Conservation (phyloP, 2,329 filamentous ascomycete genomes). For the Calonectria crousiana region DNA sequence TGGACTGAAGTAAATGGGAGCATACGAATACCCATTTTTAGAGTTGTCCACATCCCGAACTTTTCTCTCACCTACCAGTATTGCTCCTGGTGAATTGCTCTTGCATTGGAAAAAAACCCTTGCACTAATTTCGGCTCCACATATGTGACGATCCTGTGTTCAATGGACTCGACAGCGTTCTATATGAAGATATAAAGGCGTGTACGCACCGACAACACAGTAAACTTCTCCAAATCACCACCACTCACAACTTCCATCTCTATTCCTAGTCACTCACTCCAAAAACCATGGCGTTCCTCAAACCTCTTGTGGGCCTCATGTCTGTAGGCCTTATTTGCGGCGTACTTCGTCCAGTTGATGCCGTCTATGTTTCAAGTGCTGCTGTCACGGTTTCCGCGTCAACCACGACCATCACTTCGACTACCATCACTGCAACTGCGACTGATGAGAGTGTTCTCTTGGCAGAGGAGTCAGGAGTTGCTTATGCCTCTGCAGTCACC, state of each 20-base stretch:
- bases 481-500: constrained; percentile 9
- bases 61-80: background rate
- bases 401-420: constrained; percentile 18
- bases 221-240: background rate
- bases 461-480: constrained; percentile 11
- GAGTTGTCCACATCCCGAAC: constrained; percentile 3
- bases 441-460: constrained; percentile 17
- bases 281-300: background rate
- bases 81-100: background rate
- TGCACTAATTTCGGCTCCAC: background rate
- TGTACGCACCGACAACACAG: too few species aligned
- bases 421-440: constrained; percentile 10
- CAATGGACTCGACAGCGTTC: background rate
- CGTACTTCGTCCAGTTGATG: background rate
- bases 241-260: background rate
- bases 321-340: background rate
- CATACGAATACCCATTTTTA: background rate
- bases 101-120: background rate
- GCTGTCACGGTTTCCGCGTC: constrained; percentile 14
- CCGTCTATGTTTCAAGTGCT: constrained; percentile 12
- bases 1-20: background rate
- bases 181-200: background rate
- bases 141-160: background rate
- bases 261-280: background rate
- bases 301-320: background rate